Base-by-base conservation (phyloP, 371 early-diverging fungal species). In the Mucor velutinosus region DNA sequence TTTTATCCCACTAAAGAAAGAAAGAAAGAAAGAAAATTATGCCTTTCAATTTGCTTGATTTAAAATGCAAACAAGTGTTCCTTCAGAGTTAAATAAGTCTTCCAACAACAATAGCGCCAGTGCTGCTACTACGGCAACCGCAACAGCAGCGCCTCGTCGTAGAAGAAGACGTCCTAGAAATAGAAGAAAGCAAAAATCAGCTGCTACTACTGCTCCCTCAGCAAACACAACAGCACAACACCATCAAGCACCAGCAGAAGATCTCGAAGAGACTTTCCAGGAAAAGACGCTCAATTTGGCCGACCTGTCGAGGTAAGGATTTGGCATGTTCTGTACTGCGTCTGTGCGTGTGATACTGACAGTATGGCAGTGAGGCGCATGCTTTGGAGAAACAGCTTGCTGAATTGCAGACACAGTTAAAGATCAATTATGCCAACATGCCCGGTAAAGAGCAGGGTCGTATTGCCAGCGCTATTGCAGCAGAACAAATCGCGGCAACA, bases 341-440 rank as follows among this genome's bases (percentile, higher is more conserved):
- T 37, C 14, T 33, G 17, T 32, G 0, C 5, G 29, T 3, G 3
- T 33, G 33, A 12, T 29, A 61, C 17, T 45, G 19, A 45, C n/a
- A 15, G 12, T 25, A 39, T 12, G 49, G 58, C 56, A 83, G 84
- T 43, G 84, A 84, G 58, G 80, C 84, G 12, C 72, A 76, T 63
- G 84, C 84, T 15, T 65, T 84, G 55, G 84, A 84, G 61, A 79
- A 78, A 56, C 84, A 84, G 55, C 62, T 84, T 23, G 66, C 57
- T 23, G 78, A 78, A 47, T 64, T 84, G 17, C 83, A 80, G 53
- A 76, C 72, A 15, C 83, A 83, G 37, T 63, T 80, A 21, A 80
- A 74, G 55, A 70, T 76, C 19, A 81, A 78, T 33, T 67, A 76
- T 62, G 74, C 77, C 17, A 76, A 66, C 60, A 72, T 76, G 23